A percentile compares a stretch with the other conserved stretches of the same genome.
These are phyloP conservation scores for Lecanicillium sp. DNA, from an alignment of 2,329 filamentous ascomycete species.

Conservation along the genomic window DNA sequence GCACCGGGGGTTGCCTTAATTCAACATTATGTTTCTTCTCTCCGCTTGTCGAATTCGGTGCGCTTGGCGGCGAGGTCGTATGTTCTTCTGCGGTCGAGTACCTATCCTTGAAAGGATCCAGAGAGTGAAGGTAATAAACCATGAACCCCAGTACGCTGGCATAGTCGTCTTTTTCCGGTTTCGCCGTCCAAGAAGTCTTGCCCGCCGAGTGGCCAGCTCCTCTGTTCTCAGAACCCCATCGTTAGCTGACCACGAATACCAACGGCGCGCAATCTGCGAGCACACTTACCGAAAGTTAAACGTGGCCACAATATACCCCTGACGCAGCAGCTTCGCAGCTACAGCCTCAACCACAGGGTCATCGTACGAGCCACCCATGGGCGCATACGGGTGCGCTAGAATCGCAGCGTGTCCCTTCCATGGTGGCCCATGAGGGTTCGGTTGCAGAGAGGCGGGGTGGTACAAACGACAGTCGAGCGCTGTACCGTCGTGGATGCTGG, in stretches of 20 bases:
- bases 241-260: too few relatives aligned
- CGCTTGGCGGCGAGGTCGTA: neutral
- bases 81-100: neutral
- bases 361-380: slow-evolving; percentile 77
- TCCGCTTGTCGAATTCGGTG: neutral
- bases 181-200: slow-evolving; percentile 79
- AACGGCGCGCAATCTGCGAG: neutral
- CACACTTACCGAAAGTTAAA: slow-evolving; percentile 77
- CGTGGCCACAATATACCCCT: slow-evolving; percentile 69
- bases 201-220: slow-evolving; percentile 69
- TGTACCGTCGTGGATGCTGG: slow-evolving; percentile 72
- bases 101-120: slow-evolving; percentile 33
- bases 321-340: slow-evolving; percentile 54
- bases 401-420: slow-evolving; percentile 49
- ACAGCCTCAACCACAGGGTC: slow-evolving; percentile 68
- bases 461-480: slow-evolving; percentile 77
- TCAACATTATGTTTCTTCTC: slow-evolving; percentile 2
- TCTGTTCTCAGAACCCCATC: slow-evolving; percentile 41
- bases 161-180: slow-evolving; percentile 75
- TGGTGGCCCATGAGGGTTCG: slow-evolving; percentile 20
- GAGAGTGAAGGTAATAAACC: slow-evolving; percentile 58
- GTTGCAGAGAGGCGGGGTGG: slow-evolving; percentile 45
- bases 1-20: slow-evolving; percentile 22
- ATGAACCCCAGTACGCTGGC: slow-evolving; percentile 74
- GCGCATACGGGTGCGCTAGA: slow-evolving; percentile 85